Percentiles rank a stretch among this genome's conserved stretches.
phyloP scores from a whole-genome alignment of 2,329 filamentous ascomycete species.

The Colletotrichum musicola region DNA sequence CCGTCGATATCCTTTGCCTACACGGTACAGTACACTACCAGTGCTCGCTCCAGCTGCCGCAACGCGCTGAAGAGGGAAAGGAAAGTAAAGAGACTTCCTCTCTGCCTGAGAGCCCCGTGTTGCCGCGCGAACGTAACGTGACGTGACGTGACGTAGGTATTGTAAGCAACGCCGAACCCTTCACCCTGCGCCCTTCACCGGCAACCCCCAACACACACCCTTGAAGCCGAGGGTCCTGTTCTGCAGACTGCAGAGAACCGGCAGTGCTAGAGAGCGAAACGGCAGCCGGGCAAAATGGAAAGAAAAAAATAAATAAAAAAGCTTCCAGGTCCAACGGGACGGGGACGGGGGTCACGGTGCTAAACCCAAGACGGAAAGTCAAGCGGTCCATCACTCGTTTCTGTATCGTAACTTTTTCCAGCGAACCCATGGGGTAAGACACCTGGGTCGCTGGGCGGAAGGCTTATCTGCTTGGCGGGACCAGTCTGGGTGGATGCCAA shows the following conservation, averaged over 20 bases:
- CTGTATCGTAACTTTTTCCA: slow-evolving; percentile 38
- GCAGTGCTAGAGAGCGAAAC: neutral
- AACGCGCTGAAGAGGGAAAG: no score
- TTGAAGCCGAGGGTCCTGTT: no score
- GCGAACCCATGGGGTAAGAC: slow-evolving; percentile 38
- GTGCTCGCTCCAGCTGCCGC: no score
- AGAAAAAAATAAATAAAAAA: neutral
- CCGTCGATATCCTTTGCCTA: neutral
- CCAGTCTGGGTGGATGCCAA: slow-evolving; percentile 19
- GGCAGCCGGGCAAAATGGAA: neutral
- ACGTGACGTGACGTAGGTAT: slow-evolving; percentile 24
- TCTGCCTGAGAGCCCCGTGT: neutral
- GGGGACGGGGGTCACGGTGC: slow-evolving; percentile 1
- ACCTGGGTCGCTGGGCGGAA: slow-evolving; percentile 7
- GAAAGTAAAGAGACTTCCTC: no score
- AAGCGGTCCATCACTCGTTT: slow-evolving; percentile 33
- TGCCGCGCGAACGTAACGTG: neutral
- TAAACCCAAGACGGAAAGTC: slow-evolving; percentile 12
- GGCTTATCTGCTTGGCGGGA: slow-evolving; percentile 38
- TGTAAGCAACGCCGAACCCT: slow-evolving; percentile 14
- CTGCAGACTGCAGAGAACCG: no score
- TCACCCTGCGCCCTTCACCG: neutral
- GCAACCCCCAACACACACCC: no score
- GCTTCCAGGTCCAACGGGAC: slow-evolving; percentile 1
- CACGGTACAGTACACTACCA: no score